These are phyloP conservation scores for Hypoxylon intermedium DNA, from an alignment of 495 filamentous ascomycete species.

Conservation along the genomic window DNA sequence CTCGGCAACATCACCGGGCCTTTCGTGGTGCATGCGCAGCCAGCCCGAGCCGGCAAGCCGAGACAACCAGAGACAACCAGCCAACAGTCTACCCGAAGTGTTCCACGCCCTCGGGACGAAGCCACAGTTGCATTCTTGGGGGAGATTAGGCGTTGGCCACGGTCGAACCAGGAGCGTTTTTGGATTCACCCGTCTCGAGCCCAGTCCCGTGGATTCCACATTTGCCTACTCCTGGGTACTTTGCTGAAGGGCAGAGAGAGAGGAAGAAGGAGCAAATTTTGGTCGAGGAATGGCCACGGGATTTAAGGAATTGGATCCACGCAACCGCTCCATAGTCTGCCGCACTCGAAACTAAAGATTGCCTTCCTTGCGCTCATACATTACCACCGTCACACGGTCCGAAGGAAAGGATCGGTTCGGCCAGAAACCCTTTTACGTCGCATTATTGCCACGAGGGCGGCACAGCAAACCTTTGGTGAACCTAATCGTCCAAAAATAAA, in stretches of 20 bases:
- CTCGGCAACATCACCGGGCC: constrained; percentile 28
- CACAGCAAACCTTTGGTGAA: constrained; percentile 27
- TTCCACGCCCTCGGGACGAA: constrained; percentile 37
- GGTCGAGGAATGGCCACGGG: background rate
- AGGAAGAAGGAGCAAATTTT: too few relatives aligned
- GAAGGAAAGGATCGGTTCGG: constrained; percentile 37
- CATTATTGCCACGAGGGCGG: constrained; percentile 26
- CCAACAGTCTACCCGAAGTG: constrained; percentile 35
- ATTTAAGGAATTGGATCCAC: constrained; percentile 1
- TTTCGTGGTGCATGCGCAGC: constrained; percentile 28
- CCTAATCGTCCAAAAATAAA: constrained; percentile 26
- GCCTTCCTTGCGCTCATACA: constrained; percentile 3
- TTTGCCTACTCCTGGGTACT: background rate
- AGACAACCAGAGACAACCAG: too few relatives aligned
- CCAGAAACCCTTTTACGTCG: constrained; percentile 24
- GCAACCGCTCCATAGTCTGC: background rate
- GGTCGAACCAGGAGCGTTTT: constrained; percentile 1
- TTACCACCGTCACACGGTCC: constrained; percentile 32
- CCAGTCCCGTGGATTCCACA: too few relatives aligned
- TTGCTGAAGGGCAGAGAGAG: background rate
- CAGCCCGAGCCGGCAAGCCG: constrained; percentile 40
- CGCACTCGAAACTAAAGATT: constrained; percentile 9
- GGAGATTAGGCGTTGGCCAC: constrained; percentile 31
- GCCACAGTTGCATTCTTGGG: constrained; percentile 36
- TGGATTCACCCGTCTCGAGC: constrained; percentile 3